Evolutionary conservation across 2,329 filamentous ascomycete species (phyloP), one percentile per base, ranked within the genome.

Genomic region (Verticillium isaacii): DNA sequence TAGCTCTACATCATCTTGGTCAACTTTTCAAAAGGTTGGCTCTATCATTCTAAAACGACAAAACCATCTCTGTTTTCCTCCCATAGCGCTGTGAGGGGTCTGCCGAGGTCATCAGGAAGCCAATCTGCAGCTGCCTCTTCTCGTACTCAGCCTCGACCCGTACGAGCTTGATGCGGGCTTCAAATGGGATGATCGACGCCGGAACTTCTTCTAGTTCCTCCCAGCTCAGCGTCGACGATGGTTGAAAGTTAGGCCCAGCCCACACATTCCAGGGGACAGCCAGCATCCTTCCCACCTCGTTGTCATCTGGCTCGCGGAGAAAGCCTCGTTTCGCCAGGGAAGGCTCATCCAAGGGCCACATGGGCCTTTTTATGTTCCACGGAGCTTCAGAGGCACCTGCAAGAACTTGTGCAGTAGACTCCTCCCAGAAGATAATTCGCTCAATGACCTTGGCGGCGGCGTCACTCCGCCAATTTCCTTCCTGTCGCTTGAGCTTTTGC

Each of bases 391-490:
- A 14, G 2, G 4, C 14, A 9, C 9, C 14, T 36, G 34, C 34
- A 3, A 36, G 9, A 5, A 15, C 14, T 14, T 29, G 50, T 14
- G 50, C 50, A 23, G 11, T n/a, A 29, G 17, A 11, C n/a, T 57
- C 56, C 56, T 57, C 56, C 32, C 23, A 12, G 32, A 8, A 9
- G 9, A 72, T 57, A 4, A 68, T 15, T 12, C 56, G 61, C 11
- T 65, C 64, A 0, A 66, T 62, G 3, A 66, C 66, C 3, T 56
- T 59, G 8, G 67, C 67, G 1, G 66, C 62, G 12, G 61, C 65
- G 3, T 61, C 63, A 37, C 70, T 72, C 52, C 66, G 65, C 71
- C 70, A 72, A 59, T 70, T 63, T 1, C 69, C 71, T 50, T 73
- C 71, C 17, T 70, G 66, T 9, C 69, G 56, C 15, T 69, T 68